Conservation (phyloP, 2,329 filamentous ascomycete species). For the Botryotinia calthae region DNA sequence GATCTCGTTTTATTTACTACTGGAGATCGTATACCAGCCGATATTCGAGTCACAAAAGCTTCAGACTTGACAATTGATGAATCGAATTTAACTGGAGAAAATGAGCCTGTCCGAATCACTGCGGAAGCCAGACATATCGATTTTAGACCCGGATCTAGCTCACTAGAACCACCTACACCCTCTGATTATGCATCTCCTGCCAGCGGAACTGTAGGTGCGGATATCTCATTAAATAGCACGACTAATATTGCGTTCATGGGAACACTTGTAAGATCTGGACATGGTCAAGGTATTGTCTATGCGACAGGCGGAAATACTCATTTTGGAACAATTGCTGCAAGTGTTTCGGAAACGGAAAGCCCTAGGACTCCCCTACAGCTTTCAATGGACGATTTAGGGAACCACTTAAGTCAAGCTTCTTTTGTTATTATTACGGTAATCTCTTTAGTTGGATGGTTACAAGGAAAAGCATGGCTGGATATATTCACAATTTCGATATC, state of each 20-base stretch:
- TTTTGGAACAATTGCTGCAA: conserved; percentile 94
- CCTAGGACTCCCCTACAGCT: conserved; percentile 90
- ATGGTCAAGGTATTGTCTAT: conserved; percentile 96
- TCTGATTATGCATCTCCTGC: conserved; percentile 59
- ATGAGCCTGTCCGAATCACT: conserved; percentile 82
- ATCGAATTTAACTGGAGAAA: conserved; percentile 95
- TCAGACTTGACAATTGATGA: conserved; percentile 91
- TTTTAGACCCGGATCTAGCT: conserved; percentile 35
- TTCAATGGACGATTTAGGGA: conserved; percentile 96
- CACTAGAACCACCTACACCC: conserved; percentile 45
- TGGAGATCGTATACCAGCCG: conserved; percentile 92
- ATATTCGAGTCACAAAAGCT: conserved; percentile 89
- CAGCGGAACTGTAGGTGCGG: conserved; percentile 58
- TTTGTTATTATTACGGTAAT: conserved; percentile 94
- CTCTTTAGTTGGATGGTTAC: conserved; percentile 82
- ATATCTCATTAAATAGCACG: conserved; percentile 68
- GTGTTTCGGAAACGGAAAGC: conserved; percentile 90
- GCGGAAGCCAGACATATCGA: conserved; percentile 54
- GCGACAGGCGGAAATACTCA: conserved; percentile 91
- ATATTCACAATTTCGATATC: conserved; percentile 98
- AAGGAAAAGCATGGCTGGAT: conserved; percentile 85
- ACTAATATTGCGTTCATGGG: conserved; percentile 99
- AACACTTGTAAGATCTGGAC: conserved; percentile 88
- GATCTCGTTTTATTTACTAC: conserved; percentile 93
- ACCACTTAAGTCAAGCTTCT: conserved; percentile 94